A percentile compares a stretch with the other conserved stretches of the same genome.
These are phyloP conservation scores for Gaeumannomyces tritici DNA, from an alignment of 2,329 filamentous ascomycete species.

Conservation along the genomic window DNA sequence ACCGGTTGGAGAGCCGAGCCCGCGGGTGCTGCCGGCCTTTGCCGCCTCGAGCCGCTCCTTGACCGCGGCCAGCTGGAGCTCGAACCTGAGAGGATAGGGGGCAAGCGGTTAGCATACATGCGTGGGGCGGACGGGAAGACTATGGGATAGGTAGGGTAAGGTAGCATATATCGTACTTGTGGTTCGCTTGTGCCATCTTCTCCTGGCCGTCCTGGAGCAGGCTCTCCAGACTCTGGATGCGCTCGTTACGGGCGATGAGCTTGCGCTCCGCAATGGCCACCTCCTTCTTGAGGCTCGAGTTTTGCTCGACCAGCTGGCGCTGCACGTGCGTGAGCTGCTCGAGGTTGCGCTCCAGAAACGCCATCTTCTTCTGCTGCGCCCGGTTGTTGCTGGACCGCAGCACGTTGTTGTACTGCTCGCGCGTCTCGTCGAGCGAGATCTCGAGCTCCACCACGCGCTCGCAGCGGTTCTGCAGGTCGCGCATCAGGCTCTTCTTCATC, in stretches of 20 bases:
- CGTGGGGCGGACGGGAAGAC: constrained; percentile 5
- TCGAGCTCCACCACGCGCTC: constrained; percentile 97
- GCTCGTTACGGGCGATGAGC: constrained; percentile 90
- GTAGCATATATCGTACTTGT: constrained; percentile 60
- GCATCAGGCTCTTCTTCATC: constrained; percentile 99
- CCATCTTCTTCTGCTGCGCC: constrained; percentile 99
- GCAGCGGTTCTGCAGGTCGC: constrained; percentile 94
- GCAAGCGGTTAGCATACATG: neutral
- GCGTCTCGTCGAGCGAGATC: constrained; percentile 92
- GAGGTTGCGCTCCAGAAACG: constrained; percentile 94
- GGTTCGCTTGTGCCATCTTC: constrained; percentile 93
- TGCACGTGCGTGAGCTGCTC: constrained; percentile 97
- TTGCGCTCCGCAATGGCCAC: constrained; percentile 98
- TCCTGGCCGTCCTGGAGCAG: constrained; percentile 95
- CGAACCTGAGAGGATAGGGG: constrained; percentile 58
- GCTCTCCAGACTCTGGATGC: constrained; percentile 87
- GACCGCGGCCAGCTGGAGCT: constrained; percentile 90
- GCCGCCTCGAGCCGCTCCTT: constrained; percentile 96
- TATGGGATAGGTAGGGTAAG: neutral
- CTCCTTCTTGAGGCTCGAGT: constrained; percentile 95
- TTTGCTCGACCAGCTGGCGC: constrained; percentile 95
- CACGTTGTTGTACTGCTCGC: constrained; percentile 99
- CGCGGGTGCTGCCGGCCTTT: constrained; percentile 83
- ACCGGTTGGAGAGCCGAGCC: constrained; percentile 55
- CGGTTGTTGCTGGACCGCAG: constrained; percentile 94